Base-by-base conservation (phyloP, 179 eudicot species). In the Camellia oleifera region DNA sequence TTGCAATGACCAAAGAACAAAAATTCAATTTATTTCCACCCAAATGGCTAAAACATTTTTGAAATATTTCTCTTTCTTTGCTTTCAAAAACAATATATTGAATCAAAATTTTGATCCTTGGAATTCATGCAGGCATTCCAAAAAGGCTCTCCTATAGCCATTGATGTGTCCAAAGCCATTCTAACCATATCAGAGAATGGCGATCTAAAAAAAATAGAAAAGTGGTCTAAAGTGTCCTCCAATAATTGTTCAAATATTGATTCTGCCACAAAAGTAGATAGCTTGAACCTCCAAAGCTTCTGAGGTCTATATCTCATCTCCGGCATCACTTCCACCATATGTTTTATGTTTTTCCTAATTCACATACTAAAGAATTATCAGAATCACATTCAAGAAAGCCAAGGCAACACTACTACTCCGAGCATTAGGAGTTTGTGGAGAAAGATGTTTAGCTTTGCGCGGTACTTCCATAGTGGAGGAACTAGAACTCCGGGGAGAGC, bases 121-220 rank as follows among this genome's bases (percentile, higher is more conserved):
- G 56, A 46, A 5, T 58, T 17, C 17, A 54, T 83, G 85, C 81
- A 89, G 90, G 89, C 82, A 2, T 90, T 90, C 81, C 90, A 81
- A 63, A 90, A 88, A 69, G 91, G 88, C 4, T 90, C 91, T 72
- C 90, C 93, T 0, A 77, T 90, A 76, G 86, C 83, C 1, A 45
- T 46, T 0, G 90, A 88, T 67, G 79, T 88, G 23, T 88, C 93
- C 0, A 74, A 80, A 58, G 91, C 89, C 56, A 88, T 88, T 48
- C 83, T 90, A 7, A 72, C 45, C 14, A 76, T 90, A 11, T 69
- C 79, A 1, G 90, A 90, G 78, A 77, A 85, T 7, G 91, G 89
- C 0, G 58, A 17, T 66, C 84, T 90, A 1, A 81, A 79, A 53
- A 23, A 61, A 4, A 13, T 90, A n/a, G 82, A 80, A 2, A 68